Base-by-base conservation (phyloP, 78 protist species). In the Dictyostelium discoideum region DNA sequence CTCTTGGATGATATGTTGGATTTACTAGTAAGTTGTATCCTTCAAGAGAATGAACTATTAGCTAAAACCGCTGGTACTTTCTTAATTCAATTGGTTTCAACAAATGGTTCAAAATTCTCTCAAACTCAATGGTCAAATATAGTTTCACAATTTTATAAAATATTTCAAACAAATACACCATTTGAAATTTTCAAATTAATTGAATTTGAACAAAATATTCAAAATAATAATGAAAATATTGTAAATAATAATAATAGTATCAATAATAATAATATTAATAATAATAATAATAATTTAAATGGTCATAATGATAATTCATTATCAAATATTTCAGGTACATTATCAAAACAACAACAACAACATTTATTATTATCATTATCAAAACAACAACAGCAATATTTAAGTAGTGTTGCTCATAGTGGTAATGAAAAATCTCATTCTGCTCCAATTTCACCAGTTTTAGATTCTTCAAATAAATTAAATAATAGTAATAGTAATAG, bases 1-100 rank as follows among this genome's bases (percentile, higher is more conserved):
- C 94, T 96, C 1, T 79, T 96, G 26, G 92, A 85, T 39, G 97
- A 96, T 65, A 84, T 96, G 92, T 72, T 96, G 50, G 93, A 96
- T 26, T 87, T 96, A 11, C 63, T 96, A 2, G 93, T 87, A 1
- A 40, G 87, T 65, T 96, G 93, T 69, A 93, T 96, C 5, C 85
- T 96, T 0, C 97, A 96, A 82, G 92, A 85, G 20, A 86, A 85
- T 87, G 92, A 96, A 77, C 16, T 87, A 18, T 29, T 96, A 2
- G 97, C 97, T 18, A 77, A 83, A 48, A 87, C 92, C 24, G 93
- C 96, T 8, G 97, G 90, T 65, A 89, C 96, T 10, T 96, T 84
- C 39, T 37, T 96, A 40, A 92, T 96, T 54, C 95, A 85, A 83
- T 69, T 86, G 40, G 97, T 96, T n/a, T 89, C 90, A 20, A 63